Base-by-base conservation (phyloP, 176 grass and related monocot species). In the Oryza officinalis region DNA sequence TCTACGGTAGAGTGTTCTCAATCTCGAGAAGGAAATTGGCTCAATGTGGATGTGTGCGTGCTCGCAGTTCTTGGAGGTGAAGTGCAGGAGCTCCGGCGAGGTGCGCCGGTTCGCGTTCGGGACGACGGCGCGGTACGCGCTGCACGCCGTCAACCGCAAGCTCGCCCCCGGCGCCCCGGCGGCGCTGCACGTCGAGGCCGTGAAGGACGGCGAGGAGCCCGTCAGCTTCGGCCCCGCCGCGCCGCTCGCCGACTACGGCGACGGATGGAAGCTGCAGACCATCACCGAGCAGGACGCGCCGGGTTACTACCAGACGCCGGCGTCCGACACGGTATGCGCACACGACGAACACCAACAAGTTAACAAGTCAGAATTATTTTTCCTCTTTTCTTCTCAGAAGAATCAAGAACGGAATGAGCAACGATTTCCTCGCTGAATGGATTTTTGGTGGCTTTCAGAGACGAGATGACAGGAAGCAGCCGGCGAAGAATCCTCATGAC, bases 131-230 rank as follows among this genome's bases (percentile, higher is more conserved):
- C 80, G 77, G 7, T 95, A 86, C 77, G 93, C 96, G 63, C 77
- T 95, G 65, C 86, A 88, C 82, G 61, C 83, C 9, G 90, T 98
- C 52, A 92, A 98, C 84, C 74, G 89, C 40, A 98, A 92, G 80
- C 87, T 95, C 17, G 80, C 75, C 13, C 69, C 81, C 4, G 87
- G 93, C 28, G 40, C 50, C 46, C 79, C 77, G 11, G 65, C 71
- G 67, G 90, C 91, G 83, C 88, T 98, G 83, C 92, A 88, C 86
- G 87, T 98, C 67, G 96, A 91, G 70, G 87, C 93, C 57, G 64
- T 85, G 15, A 94, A 94, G 83, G 91, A 95, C 76, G 93, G 89
- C 38, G 91, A 98, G 73, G 93, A 98, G 63, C 87, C 93, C 67
- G 85, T 98, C 78, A 74, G 83, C 82, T 98, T 96, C 74, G 93